Percentiles rank a stretch among this genome's conserved stretches.
Conservation (phyloP, 768 basidiomycete genomes). For the Amanita rimosa region DNA sequence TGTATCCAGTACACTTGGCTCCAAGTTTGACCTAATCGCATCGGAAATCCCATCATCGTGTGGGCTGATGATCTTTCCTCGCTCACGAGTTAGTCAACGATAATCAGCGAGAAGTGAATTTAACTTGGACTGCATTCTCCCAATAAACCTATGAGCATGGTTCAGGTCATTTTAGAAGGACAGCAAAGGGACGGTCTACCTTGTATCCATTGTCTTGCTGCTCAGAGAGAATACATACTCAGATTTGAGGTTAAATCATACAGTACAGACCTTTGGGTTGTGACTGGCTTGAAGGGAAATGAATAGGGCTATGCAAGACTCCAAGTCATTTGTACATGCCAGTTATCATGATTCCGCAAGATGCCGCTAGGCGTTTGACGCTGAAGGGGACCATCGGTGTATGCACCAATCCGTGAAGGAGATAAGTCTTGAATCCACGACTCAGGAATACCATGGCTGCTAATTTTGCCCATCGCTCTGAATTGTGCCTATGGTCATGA, state of each 20-base stretch:
- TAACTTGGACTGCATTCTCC: conserved; percentile 80
- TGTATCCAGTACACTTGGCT: conserved; percentile 35
- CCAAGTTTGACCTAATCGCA: conserved; percentile 50
- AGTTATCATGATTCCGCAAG: conserved; percentile 87
- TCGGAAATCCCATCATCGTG: conserved; percentile 71
- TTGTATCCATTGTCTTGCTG: conserved; percentile 88
- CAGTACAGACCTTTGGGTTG: conserved; percentile 64
- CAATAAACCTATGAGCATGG: conserved; percentile 57
- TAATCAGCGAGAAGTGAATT: background rate
- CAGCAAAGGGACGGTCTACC: conserved; percentile 21
- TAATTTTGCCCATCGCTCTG: conserved; percentile 64
- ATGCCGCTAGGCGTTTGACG: conserved; percentile 52
- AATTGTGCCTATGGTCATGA: conserved; percentile 79
- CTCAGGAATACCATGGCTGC: conserved; percentile 62
- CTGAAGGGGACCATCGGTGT: conserved; percentile 85
- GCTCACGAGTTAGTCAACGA: background rate
- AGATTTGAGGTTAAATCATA: background rate
- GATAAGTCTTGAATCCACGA: conserved; percentile 56
- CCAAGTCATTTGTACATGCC: conserved; percentile 29
- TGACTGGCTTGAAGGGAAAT: conserved; percentile 58
- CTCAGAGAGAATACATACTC: background rate
- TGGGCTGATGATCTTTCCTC: conserved; percentile 64
- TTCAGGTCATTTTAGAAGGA: background rate
- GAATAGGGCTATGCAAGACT: conserved; percentile 1
- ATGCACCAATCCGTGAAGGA: conserved; percentile 61